These are phyloP conservation scores for Luffa acutangula DNA, from an alignment of 306 rosid species.

Conservation along the genomic window DNA sequence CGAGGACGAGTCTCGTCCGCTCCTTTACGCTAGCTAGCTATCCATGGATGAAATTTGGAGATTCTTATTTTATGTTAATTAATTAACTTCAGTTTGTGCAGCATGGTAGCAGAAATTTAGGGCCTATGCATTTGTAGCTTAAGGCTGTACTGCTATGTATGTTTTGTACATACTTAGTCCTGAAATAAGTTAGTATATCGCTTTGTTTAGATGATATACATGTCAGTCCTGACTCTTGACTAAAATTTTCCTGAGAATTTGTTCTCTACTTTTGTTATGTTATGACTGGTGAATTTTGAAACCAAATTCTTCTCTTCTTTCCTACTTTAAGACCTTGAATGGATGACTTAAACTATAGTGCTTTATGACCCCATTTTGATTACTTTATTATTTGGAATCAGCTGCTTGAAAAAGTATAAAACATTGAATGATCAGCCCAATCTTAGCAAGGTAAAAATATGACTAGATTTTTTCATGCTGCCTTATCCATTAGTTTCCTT, in stretches of 20 bases:
- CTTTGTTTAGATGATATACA: background rate
- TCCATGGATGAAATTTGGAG: constrained; percentile 27
- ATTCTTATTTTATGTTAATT: constrained; percentile 23
- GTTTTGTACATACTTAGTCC: constrained; percentile 25
- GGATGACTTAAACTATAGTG: background rate
- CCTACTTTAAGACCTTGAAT: background rate
- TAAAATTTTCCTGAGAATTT: background rate
- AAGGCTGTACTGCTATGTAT: constrained; percentile 25
- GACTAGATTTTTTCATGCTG: too few relatives aligned
- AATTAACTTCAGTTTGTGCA: constrained; percentile 45
- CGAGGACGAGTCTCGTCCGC: constrained; percentile 21
- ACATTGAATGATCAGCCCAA: background rate
- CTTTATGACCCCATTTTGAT: background rate
- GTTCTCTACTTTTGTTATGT: background rate
- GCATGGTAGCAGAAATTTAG: constrained; percentile 38
- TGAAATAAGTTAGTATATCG: constrained; percentile 24
- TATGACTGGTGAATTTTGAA: background rate
- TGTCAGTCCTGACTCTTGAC: background rate
- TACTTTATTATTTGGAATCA: background rate
- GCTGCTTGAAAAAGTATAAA: background rate
- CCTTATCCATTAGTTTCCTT: too few relatives aligned
- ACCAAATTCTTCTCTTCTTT: background rate
- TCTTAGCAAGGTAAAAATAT: too few relatives aligned
- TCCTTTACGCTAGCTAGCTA: constrained; percentile 14
- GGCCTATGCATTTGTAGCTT: constrained; percentile 3